Conservation (phyloP, 2,329 filamentous ascomycete genomes). For the Ceratocystis eucalypticola region DNA sequence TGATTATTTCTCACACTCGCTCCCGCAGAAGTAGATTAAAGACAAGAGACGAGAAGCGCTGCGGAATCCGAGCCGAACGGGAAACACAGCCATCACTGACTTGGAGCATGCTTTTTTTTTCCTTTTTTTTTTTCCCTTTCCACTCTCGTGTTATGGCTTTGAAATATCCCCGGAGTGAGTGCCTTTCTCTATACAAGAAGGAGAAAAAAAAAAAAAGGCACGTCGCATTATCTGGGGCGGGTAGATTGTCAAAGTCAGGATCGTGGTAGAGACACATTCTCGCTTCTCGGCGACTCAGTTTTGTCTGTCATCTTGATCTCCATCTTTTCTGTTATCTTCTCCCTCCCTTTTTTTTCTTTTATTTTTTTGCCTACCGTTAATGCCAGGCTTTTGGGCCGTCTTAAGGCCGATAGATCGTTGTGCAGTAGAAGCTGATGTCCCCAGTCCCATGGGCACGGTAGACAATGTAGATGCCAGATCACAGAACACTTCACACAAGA, state of each 20-base stretch:
- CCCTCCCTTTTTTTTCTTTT: background rate
- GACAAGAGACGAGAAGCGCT: background rate
- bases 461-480: background rate
- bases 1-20: background rate
- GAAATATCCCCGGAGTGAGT: background rate
- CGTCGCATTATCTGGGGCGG: background rate
- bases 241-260: background rate
- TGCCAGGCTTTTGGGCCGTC: background rate
- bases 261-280: constrained; percentile 4
- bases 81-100: background rate
- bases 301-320: background rate
- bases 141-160: background rate
- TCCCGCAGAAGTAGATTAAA: background rate
- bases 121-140: background rate
- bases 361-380: background rate
- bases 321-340: background rate
- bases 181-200: background rate
- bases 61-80: background rate
- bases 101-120: background rate
- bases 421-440: background rate
- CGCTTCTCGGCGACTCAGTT: constrained; percentile 5
- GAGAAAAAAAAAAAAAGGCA: background rate
- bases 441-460: background rate
- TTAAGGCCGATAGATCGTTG: background rate
- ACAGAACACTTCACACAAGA: background rate